phyloP scores from a whole-genome alignment of 1,284 basidiomycete genomes.

The Schizophyllum amplum region DNA sequence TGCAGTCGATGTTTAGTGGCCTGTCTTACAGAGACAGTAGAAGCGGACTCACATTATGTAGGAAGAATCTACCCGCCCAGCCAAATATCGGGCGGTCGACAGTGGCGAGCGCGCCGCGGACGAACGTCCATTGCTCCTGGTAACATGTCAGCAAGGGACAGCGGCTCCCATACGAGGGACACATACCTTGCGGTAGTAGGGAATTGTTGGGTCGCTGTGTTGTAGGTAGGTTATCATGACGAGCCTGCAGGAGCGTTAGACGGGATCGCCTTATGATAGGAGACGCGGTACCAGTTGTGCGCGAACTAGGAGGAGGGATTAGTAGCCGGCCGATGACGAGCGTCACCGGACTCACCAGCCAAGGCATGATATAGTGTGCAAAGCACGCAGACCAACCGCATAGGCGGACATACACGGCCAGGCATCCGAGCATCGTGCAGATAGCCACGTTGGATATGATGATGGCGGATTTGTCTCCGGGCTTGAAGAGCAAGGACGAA shows the following conservation, averaged over 20 bases:
- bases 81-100: constrained; percentile 50
- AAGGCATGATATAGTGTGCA: constrained; percentile 43
- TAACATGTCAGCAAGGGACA: background rate
- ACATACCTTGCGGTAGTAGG: constrained; percentile 27
- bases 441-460: constrained; percentile 52
- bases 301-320: constrained; percentile 10
- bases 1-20: too few relatives aligned
- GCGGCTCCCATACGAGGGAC: background rate
- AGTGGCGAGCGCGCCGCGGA: constrained; percentile 47
- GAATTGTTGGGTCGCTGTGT: constrained; percentile 32
- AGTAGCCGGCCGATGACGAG: background rate
- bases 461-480: constrained; percentile 26
- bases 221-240: constrained; percentile 35
- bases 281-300: constrained; percentile 33
- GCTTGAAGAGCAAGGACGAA: constrained; percentile 23
- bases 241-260: constrained; percentile 19
- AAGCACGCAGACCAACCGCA: constrained; percentile 18
- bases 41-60: constrained; percentile 43
- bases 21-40: constrained; percentile 9
- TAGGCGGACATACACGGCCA: constrained; percentile 32
- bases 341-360: constrained; percentile 36
- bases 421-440: constrained; percentile 31
- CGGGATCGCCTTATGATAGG: background rate
- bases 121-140: constrained; percentile 38
- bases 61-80: constrained; percentile 48